Conservation (phyloP, 257 asterid species). For the Lycium barbarum region DNA sequence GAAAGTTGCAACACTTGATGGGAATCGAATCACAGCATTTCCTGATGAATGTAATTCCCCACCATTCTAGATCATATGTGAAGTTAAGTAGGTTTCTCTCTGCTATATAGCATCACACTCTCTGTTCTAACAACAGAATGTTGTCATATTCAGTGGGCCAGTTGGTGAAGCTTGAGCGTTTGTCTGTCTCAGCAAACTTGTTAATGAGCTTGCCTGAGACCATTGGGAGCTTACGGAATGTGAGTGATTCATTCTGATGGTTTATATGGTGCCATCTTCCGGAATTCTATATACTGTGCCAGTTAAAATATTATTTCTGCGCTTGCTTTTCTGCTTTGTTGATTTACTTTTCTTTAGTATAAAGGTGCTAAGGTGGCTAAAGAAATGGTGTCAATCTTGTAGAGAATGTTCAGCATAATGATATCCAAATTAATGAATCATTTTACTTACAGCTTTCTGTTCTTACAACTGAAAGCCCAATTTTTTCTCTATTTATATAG, state of each 20-base stretch:
- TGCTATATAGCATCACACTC: neutral
- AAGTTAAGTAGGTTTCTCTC: neutral
- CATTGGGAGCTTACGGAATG: slow-evolving; percentile 96
- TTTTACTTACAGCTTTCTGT: slow-evolving; percentile 12
- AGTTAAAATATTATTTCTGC: neutral
- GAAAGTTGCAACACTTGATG: slow-evolving; percentile 83
- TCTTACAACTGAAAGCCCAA: neutral
- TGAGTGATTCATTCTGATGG: slow-evolving; percentile 50
- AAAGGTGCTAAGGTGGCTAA: neutral
- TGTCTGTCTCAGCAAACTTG: slow-evolving; percentile 75
- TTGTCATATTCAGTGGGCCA: slow-evolving; percentile 84
- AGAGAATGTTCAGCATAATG: neutral
- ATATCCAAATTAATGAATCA: neutral
- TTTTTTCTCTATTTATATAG: neutral
- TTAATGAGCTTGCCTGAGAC: slow-evolving; percentile 83
- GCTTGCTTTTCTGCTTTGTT: neutral
- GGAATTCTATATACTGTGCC: neutral
- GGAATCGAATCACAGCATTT: slow-evolving; percentile 73
- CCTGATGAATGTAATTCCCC: slow-evolving; percentile 88
- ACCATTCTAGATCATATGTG: neutral
- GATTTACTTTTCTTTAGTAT: neutral
- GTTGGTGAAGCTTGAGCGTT: slow-evolving; percentile 89
- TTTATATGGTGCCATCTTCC: neutral
- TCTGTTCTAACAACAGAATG: neutral
- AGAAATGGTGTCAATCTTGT: slow-evolving; percentile 13